A percentile compares a stretch with the other conserved stretches of the same genome.
These are phyloP conservation scores for Clitoria ternatea DNA, from an alignment of 306 rosid species.

Conservation along the genomic window DNA sequence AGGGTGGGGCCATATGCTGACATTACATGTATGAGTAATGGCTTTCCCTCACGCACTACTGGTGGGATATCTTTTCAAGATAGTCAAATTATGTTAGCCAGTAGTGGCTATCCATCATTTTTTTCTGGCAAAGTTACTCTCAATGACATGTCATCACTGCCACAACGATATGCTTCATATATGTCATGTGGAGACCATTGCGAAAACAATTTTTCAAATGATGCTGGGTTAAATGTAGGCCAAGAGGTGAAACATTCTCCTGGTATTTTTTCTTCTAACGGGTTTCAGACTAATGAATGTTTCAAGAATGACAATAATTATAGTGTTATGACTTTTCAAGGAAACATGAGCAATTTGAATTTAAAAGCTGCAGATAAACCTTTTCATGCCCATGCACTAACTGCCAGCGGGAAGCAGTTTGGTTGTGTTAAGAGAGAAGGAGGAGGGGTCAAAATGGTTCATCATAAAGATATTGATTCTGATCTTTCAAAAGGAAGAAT, in stretches of 20 bases:
- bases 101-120: slow-evolving; percentile 45
- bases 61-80: slow-evolving; percentile 37
- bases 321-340: slow-evolving; percentile 23
- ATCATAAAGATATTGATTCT: slow-evolving; percentile 25
- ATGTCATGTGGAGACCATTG: slow-evolving; percentile 30
- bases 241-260: slow-evolving; percentile 32
- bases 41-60: slow-evolving; percentile 38
- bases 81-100: slow-evolving; percentile 34
- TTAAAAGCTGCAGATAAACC: slow-evolving; percentile 31
- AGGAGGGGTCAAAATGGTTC: slow-evolving; percentile 21
- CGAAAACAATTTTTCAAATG: slow-evolving; percentile 27
- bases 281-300: slow-evolving; percentile 31
- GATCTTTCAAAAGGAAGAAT: slow-evolving; percentile 44
- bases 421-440: slow-evolving; percentile 28
- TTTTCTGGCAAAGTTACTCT: slow-evolving; percentile 37
- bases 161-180: slow-evolving; percentile 36
- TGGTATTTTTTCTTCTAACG: slow-evolving; percentile 30
- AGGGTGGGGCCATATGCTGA: slow-evolving; percentile 45
- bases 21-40: slow-evolving; percentile 51
- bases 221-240: slow-evolving; percentile 19
- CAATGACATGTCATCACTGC: slow-evolving; percentile 33
- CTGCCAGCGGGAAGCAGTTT: slow-evolving; percentile 33
- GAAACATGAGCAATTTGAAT: slow-evolving; percentile 31
- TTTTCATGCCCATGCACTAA: slow-evolving; percentile 38
- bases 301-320: slow-evolving; percentile 30